Evolutionary conservation across 768 basidiomycete genomes (phyloP), one percentile per base, ranked within the genome.

Genomic region (Lactarius quietus): DNA sequence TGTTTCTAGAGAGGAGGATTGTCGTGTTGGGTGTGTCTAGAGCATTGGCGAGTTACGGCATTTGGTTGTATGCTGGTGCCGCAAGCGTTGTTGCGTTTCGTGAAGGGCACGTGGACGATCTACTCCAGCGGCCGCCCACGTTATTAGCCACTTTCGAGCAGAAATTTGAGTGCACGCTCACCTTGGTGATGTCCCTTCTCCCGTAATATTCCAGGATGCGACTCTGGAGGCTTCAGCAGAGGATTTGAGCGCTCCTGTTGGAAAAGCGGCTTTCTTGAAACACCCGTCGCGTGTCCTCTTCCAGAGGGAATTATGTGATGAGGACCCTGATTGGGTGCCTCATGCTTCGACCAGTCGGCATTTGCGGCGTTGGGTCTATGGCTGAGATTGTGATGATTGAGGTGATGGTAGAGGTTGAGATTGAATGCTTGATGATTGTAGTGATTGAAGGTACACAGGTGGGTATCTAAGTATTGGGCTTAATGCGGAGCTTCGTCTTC

Each of bases 241-340:
- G 79, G 12, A 95, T 70, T 51, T 79, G n/a, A n/a, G n/a, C n/a
- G 70, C 93, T 93, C n/a, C 89, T 89, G 62, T 83, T 82, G 3
- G 88, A 93, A 43, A 93, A 85, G 65, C 85, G 87, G 75, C 93
- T 93, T 73, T 97, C 94, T 69, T n/a, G 86, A 70, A 92, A 86
- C 56, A 96, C n/a, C n/a, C n/a, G n/a, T n/a, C n/a, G n/a, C n/a
- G n/a, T n/a, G n/a, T n/a, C n/a, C n/a, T n/a, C n/a, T n/a, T n/a
- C n/a, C n/a, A n/a, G n/a, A n/a, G n/a, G n/a, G n/a, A n/a, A 95
- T 84, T 51, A 86, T 76, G 58, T 74, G 65, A 14, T 62, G 20
- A 28, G 39, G 64, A 26, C 33, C 51, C 76, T 17, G 74, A 72
- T n/a, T n/a, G n/a, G n/a, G n/a, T 56, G 71, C 70, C 17, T 58